phyloP scores from a whole-genome alignment of 805 yeast species.

The Cyberlindnera mrakii region DNA sequence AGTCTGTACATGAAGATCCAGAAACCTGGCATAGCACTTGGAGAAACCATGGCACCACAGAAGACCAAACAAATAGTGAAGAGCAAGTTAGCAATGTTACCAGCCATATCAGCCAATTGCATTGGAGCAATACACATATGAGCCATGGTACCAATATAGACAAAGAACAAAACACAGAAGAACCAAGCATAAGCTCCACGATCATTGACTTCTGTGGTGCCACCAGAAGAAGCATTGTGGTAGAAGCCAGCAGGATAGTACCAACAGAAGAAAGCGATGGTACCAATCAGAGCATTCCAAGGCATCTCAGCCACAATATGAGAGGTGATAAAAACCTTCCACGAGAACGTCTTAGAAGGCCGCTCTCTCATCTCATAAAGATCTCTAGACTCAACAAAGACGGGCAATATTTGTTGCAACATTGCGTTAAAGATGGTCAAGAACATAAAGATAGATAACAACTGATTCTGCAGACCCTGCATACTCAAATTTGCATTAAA shows the following conservation, averaged over 20 bases:
- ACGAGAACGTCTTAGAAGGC: conserved; percentile 64
- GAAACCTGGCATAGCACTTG: conserved; percentile 57
- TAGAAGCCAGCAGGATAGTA: conserved; percentile 68
- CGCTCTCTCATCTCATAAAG: conserved; percentile 69
- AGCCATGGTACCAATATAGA: conserved; percentile 53
- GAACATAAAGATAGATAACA: conserved; percentile 72
- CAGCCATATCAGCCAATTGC: conserved; percentile 57
- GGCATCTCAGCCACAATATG: conserved; percentile 65
- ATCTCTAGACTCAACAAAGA: conserved; percentile 54
- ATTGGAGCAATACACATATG: conserved; percentile 53
- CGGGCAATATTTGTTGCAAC: conserved; percentile 58
- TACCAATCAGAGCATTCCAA: conserved; percentile 55
- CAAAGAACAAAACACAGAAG: conserved; percentile 37
- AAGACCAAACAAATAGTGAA: conserved; percentile 61
- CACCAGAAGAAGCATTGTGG: too few relatives aligned
- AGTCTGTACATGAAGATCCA: conserved; percentile 76
- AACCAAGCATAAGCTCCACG: conserved; percentile 36
- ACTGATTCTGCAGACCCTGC: conserved; percentile 76
- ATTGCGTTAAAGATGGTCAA: conserved; percentile 49
- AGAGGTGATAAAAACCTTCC: conserved; percentile 56
- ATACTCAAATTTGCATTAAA: conserved; percentile 58
- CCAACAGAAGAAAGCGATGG: conserved; percentile 52
- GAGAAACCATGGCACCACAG: conserved; percentile 71
- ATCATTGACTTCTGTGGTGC: too few relatives aligned
- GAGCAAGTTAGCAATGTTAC: conserved; percentile 48